Base-by-base conservation (phyloP, 768 basidiomycete species). In the Leccinum barrowsii region DNA sequence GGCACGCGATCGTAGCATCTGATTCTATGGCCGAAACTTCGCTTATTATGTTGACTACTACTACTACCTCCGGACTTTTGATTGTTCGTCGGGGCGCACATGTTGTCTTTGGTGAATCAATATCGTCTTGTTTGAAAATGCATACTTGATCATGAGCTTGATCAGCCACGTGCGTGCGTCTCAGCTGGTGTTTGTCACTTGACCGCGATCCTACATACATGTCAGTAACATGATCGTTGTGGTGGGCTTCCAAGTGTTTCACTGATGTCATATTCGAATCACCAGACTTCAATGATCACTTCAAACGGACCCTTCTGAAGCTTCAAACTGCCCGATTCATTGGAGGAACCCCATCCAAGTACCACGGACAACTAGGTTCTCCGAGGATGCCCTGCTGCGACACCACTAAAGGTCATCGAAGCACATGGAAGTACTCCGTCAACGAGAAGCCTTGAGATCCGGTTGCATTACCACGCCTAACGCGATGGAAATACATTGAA, bases 401-500 rank as follows among this genome's bases (percentile, higher is more conserved):
- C 32, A 32, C 15, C 15, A 15, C 0, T 17, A 40, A 4, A 40
- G 7, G n/a, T 2, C 5, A 10, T 42, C n/a, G n/a, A 19, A n/a
- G 7, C 40, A 42, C 8, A 40, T 40, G 37, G 7, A 24, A 22
- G 22, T 12, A 22, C 11, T 22, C 46, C 5, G 21, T 34, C 56
- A 7, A 32, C 26, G 12, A 42, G 54, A n/a, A 5, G 21, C 59
- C 50, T 56, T 51, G 19, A 42, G 34, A 46, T 60, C 12, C 22
- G 34, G 46, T 37, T 47, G 50, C 62, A 50, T 32, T 17, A 56
- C 55, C 47, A 59, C 51, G 17, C 47, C 40, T 22, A 49, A 56
- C 50, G 42, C 48, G 34, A 60, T 58, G 67, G 56, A 58, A 64
- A 66, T 67, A 67, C 65, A 67, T 40, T 59, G 42, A 49, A 52